Base-by-base conservation (phyloP, 495 filamentous ascomycete genomes). In the Trichoderma parareesei region DNA sequence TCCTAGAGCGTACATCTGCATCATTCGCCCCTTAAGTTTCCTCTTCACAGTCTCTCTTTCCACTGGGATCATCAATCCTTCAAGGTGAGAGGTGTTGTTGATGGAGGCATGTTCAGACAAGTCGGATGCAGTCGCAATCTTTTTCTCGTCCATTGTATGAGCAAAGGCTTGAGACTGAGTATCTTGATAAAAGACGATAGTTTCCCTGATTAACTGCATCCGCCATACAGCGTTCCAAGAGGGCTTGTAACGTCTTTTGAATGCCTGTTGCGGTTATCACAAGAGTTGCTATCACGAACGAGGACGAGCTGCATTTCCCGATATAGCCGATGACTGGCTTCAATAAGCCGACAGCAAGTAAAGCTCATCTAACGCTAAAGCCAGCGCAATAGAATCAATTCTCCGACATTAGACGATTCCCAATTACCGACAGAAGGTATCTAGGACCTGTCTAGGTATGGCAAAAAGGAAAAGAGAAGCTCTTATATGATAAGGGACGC, bases 1-100 rank as follows among this genome's bases (percentile, higher is more conserved):
- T 69, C 89, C 88, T 5, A 84, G 72, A 43, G 80, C 86, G 67
- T 89, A 87, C 65, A 90, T 80, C 71, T 89, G 85, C 63, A 80
- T 73, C 62, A 85, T 77, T 60, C 86, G 77, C 5, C 79, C 67
- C 66, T 69, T 69, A 14, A 69, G 72, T 27, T 57, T 57, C 53
- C 53, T 57, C 53, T 57, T 57, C 37, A 57, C 53, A 4, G 53
- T 57, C 14, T 57, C 53, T 14, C 33, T 57, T 14, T 37, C 53
- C 20, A 57, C 53, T 35, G 53, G 14, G 53, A 14, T 16, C 53
- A 48, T 16, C 44, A 48, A 1, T 48, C 27, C 53, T 13, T 57
- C 53, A 57, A 37, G 37, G 27, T 57, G 27, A 10, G 53, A 57
- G 27, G 53, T 27, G 37, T 37, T 57, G 53, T 57, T 33, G 8